phyloP scores from a whole-genome alignment of 108 stramenopile species.

The Cyclostephanos tholiformis region DNA sequence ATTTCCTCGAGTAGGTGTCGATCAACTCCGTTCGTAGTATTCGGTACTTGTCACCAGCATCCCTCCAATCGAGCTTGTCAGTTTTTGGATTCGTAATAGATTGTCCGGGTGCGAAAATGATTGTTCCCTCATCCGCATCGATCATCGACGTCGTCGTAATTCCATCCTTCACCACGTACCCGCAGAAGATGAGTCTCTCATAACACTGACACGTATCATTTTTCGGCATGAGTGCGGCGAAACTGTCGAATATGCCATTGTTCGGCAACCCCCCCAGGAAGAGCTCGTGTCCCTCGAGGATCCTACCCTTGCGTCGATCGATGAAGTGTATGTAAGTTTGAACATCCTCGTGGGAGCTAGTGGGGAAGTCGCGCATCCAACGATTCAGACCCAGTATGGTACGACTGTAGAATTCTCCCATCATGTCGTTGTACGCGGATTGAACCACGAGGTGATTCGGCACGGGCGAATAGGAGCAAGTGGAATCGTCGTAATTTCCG shows the following conservation, averaged over 20 bases:
- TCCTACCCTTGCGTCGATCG: background rate
- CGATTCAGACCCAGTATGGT: constrained; percentile 32
- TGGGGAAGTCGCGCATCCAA: constrained; percentile 26
- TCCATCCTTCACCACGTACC: constrained; percentile 27
- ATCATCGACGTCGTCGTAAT: background rate
- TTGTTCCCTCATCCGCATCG: background rate
- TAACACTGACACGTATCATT: constrained; percentile 32
- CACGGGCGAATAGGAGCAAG: constrained; percentile 24
- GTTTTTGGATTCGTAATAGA: constrained; percentile 5
- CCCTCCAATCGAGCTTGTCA: background rate
- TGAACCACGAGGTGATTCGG: constrained; percentile 45
- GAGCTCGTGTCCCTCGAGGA: constrained; percentile 38
- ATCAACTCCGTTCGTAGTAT: constrained; percentile 25
- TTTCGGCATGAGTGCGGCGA: constrained; percentile 21
- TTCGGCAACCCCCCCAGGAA: constrained; percentile 35
- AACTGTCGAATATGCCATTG: constrained; percentile 27
- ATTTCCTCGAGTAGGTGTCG: constrained; percentile 12
- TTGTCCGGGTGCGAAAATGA: constrained; percentile 13
- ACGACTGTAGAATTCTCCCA: constrained; percentile 53
- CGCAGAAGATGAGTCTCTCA: constrained; percentile 48
- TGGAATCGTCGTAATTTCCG: background rate
- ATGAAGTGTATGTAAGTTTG: constrained; percentile 36
- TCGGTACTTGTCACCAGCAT: background rate
- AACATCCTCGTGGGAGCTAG: constrained; percentile 14
- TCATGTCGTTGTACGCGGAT: constrained; percentile 50